A percentile compares a stretch with the other conserved stretches of the same genome.
These are phyloP conservation scores for Debaryomyces psychrophilus DNA, from an alignment of 1,139 yeast genomes.

Conservation along the genomic window DNA sequence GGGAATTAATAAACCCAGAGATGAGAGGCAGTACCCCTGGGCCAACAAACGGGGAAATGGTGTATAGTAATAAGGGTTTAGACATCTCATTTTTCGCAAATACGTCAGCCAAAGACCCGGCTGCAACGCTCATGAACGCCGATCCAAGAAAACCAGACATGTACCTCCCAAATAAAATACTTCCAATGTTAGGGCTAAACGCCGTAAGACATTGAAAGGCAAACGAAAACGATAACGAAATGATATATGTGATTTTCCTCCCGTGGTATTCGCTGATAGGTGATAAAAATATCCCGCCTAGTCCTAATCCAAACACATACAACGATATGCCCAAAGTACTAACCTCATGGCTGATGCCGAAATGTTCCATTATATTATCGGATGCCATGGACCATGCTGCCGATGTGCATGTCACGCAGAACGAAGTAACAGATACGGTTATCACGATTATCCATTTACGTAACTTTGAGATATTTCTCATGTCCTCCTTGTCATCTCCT, in stretches of 20 bases:
- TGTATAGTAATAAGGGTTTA: slow-evolving; percentile 32
- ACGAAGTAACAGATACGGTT: slow-evolving; percentile 28
- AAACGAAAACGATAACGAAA: slow-evolving; percentile 27
- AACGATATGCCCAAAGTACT: slow-evolving; percentile 33
- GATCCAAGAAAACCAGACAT: slow-evolving; percentile 39
- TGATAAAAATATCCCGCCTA: slow-evolving; percentile 36
- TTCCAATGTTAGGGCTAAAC: slow-evolving; percentile 31
- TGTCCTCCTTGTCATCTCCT: slow-evolving; percentile 30
- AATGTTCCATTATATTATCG: slow-evolving; percentile 27
- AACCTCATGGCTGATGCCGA: slow-evolving; percentile 30
- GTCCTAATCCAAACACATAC: slow-evolving; percentile 35
- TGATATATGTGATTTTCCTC: slow-evolving; percentile 30
- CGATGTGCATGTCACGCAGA: slow-evolving; percentile 36
- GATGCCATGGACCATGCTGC: slow-evolving; percentile 37
- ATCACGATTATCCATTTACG: slow-evolving; percentile 35
- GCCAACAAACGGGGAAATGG: slow-evolving; percentile 37
- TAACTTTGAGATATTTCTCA: slow-evolving; percentile 22
- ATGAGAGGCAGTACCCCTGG: slow-evolving; percentile 39
- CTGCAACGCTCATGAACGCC: slow-evolving; percentile 40
- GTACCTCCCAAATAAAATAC: slow-evolving; percentile 34
- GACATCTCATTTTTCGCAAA: slow-evolving; percentile 30
- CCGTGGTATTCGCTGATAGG: slow-evolving; percentile 41
- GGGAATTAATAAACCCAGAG: slow-evolving; percentile 31
- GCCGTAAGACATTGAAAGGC: slow-evolving; percentile 34
- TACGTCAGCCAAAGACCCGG: slow-evolving; percentile 36